Conservation (phyloP, 768 basidiomycete species). For the Calocybe cyanea region DNA sequence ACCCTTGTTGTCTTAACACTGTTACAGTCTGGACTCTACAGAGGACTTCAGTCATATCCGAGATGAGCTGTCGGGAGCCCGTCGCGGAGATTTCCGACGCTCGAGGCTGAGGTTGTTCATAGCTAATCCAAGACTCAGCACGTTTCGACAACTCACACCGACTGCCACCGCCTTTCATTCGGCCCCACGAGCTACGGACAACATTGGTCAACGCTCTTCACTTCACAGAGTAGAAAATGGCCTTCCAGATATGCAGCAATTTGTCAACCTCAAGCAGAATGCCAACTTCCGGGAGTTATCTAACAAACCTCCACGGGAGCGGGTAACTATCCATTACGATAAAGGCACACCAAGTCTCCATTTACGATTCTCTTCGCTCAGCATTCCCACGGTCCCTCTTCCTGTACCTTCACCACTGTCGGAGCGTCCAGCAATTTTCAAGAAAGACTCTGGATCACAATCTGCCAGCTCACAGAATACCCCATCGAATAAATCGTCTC, state of each 20-base stretch:
- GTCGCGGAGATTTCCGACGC: conserved; percentile 14
- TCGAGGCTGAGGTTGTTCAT: conserved; percentile 45
- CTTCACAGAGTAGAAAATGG: conserved; percentile 2
- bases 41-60: conserved; percentile 51
- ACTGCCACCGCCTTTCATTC: conserved; percentile 37
- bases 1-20: neutral
- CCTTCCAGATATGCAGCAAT: conserved; percentile 17
- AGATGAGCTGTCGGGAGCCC: conserved; percentile 29
- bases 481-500: neutral
- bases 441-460: conserved; percentile 15
- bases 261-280: conserved; percentile 17
- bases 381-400: conserved; percentile 41
- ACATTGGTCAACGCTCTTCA: conserved; percentile 10
- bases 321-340: conserved; percentile 48
- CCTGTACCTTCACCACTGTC: conserved; percentile 18
- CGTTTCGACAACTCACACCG: conserved; percentile 53
- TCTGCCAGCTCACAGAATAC: conserved; percentile 18
- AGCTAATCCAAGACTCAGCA: conserved; percentile 50
- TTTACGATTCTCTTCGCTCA: conserved; percentile 51
- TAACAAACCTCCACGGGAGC: conserved; percentile 22
- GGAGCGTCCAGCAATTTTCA: too few species aligned
- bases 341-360: conserved; percentile 47
- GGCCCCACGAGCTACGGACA: conserved; percentile 23
- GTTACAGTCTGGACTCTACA: conserved; percentile 43
- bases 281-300: neutral